phyloP scores from a whole-genome alignment of 208 protist species.

The Naegleria fowleri region DNA sequence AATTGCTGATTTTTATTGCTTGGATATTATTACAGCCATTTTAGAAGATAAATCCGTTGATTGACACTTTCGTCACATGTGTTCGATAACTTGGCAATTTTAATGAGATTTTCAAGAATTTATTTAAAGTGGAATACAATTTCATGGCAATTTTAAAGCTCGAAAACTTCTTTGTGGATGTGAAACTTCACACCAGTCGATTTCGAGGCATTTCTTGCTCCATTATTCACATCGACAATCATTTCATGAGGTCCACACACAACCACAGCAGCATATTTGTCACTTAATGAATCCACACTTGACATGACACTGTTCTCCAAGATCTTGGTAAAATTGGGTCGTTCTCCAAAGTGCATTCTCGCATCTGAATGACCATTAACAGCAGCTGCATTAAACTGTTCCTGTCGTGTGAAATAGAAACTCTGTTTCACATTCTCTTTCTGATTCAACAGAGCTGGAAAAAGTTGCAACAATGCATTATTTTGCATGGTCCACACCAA shows the following conservation, averaged over 20 bases:
- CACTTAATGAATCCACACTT: no score
- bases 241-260: background rate
- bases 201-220: no score
- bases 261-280: background rate
- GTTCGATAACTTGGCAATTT: no score
- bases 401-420: background rate
- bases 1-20: background rate
- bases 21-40: background rate
- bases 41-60: no score
- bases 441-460: background rate
- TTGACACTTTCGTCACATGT: no score
- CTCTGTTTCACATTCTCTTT: background rate
- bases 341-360: background rate
- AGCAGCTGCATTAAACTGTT: background rate
- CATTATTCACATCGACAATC: background rate
- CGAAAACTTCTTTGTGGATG: slow-evolving; percentile 1
- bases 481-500: background rate
- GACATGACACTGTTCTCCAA: background rate
- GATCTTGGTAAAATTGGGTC: background rate
- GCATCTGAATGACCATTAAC: background rate
- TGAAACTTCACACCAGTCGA: background rate
- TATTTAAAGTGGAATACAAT: no score
- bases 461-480: background rate
- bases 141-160: background rate
- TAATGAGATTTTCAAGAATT: no score